Evolutionary conservation across 2,329 filamentous ascomycete genomes (phyloP).

Genomic region (Tolypocladium pustulatum): DNA sequence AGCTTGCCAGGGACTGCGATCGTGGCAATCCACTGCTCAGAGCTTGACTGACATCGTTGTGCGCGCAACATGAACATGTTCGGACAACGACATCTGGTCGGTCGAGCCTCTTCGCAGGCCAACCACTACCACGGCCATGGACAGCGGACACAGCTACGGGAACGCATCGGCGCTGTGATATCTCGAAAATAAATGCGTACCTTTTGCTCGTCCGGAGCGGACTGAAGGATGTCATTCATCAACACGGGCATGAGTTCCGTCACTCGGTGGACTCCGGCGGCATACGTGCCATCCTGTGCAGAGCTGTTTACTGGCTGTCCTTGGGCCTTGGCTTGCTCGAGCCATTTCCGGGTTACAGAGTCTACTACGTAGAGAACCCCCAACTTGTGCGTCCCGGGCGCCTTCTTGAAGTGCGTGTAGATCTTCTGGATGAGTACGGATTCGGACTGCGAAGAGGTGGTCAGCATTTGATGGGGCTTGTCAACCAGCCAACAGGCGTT

Average conservation of each 20-base stretch:
- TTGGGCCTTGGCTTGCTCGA: conserved; percentile 83
- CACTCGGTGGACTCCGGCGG: conserved; percentile 91
- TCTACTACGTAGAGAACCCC: conserved; percentile 99
- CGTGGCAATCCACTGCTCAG: neutral
- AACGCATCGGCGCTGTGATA: neutral
- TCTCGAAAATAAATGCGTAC: conserved; percentile 48
- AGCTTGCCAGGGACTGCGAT: neutral
- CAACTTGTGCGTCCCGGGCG: conserved; percentile 89
- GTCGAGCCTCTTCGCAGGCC: neutral
- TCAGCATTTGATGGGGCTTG: neutral
- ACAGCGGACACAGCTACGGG: conserved; percentile 17
- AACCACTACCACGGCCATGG: conserved; percentile 10
- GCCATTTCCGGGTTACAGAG: conserved; percentile 97
- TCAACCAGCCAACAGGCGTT: neutral
- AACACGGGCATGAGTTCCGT: conserved; percentile 87
- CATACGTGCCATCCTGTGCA: conserved; percentile 85
- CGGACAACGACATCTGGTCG: neutral
- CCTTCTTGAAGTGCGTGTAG: conserved; percentile 94
- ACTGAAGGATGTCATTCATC: conserved; percentile 90
- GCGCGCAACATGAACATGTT: neutral
- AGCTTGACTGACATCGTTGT: neutral
- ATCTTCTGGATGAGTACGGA: conserved; percentile 92
- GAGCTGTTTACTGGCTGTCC: conserved; percentile 72
- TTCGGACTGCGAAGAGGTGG: conserved; percentile 56
- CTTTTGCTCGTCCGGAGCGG: conserved; percentile 90